phyloP scores from a whole-genome alignment of 176 grass and related monocot genomes.

The Zoysia japonica region DNA sequence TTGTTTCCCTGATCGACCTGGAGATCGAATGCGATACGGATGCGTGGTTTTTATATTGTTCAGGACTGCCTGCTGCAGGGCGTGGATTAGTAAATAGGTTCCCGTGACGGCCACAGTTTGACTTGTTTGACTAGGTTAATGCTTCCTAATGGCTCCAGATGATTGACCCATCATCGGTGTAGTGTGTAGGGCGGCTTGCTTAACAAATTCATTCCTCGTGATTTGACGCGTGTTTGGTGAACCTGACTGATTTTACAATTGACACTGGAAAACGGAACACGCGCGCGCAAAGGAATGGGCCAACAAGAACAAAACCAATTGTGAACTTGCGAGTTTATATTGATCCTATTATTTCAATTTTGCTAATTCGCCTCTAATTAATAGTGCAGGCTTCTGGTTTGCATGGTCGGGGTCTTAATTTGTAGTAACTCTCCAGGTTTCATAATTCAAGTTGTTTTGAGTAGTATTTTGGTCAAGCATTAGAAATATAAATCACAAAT shows the following conservation, averaged over 20 bases:
- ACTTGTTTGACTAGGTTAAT: constrained; percentile 60
- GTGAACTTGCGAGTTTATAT: neutral
- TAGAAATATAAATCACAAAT: too few species aligned
- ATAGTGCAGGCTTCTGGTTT: too few species aligned
- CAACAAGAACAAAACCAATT: neutral
- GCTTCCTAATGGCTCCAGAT: constrained; percentile 14
- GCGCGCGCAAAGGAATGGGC: neutral
- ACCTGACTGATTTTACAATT: neutral
- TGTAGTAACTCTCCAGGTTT: too few species aligned
- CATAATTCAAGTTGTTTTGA: too few species aligned
- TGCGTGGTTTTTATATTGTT: constrained; percentile 35
- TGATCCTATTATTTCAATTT: neutral
- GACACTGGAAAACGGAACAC: too few species aligned
- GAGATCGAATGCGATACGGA: constrained; percentile 9
- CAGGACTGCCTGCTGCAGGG: constrained; percentile 22
- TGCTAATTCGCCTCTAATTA: neutral
- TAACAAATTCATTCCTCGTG: constrained; percentile 33
- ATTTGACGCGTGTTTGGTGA: constrained; percentile 31
- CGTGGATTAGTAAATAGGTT: constrained; percentile 32
- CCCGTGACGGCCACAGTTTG: constrained; percentile 50
- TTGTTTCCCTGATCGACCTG: neutral
- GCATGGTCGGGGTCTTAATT: too few species aligned
- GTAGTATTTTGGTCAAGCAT: too few species aligned
- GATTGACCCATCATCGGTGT: constrained; percentile 9
- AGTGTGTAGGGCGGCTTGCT: neutral